Conservation (phyloP, 2,329 filamentous ascomycete species). For the Torrubiella hemipterigena region DNA sequence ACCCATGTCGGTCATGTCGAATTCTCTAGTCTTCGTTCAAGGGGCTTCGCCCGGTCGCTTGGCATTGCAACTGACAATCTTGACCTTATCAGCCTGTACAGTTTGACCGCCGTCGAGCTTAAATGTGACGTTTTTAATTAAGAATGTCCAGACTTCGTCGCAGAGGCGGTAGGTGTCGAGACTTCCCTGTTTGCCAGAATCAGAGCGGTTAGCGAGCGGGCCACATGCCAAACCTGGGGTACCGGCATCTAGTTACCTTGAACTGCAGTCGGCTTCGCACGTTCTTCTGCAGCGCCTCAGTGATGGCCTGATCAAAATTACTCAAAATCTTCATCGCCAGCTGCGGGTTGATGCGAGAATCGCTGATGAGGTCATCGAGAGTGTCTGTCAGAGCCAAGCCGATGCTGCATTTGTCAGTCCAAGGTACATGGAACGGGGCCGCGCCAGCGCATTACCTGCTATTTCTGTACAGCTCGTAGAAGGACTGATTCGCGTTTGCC, state of each 20-base stretch:
- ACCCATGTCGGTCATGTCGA: neutral
- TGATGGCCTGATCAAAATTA: conserved; percentile 89
- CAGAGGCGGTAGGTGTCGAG: conserved; percentile 98
- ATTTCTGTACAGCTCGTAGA: conserved; percentile 94
- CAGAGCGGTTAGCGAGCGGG: conserved; percentile 1
- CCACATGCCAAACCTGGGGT: too few species aligned
- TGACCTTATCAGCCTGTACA: conserved; percentile 81
- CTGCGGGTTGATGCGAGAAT: conserved; percentile 91
- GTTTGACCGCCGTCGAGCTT: conserved; percentile 77
- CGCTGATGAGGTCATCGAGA: conserved; percentile 90
- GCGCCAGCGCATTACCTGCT: conserved; percentile 95
- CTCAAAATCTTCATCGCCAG: conserved; percentile 96
- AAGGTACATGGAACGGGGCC: conserved; percentile 5
- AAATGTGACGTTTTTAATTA: conserved; percentile 98
- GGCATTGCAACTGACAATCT: conserved; percentile 96
- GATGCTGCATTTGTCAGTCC: conserved; percentile 49
- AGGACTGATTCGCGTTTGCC: conserved; percentile 42
- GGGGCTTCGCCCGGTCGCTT: conserved; percentile 46
- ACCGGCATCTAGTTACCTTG: conserved; percentile 54
- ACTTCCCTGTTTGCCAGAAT: conserved; percentile 56
- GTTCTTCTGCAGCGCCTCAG: conserved; percentile 81
- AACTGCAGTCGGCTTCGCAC: conserved; percentile 87
- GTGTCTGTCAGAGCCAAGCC: conserved; percentile 89
- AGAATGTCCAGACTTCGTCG: conserved; percentile 98
- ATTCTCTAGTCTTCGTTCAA: neutral